These are phyloP conservation scores for Phytophthora megakarya DNA, from an alignment of 352 stramenopile genomes.

Conservation along the genomic window DNA sequence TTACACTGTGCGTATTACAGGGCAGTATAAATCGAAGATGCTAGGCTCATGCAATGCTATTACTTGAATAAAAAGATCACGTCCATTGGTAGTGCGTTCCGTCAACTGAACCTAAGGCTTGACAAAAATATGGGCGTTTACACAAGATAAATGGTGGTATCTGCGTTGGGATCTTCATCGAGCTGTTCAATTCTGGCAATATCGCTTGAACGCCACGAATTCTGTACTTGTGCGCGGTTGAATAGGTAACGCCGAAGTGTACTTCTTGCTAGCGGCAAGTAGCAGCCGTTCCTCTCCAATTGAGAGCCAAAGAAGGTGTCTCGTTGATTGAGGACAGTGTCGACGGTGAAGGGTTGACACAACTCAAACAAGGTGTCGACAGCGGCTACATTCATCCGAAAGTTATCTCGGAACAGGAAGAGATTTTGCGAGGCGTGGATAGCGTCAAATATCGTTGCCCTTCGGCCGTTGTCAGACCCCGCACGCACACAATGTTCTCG, in stretches of 20 bases:
- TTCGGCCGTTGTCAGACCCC: no score
- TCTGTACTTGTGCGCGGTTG: conserved; percentile 8
- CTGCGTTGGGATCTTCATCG: neutral
- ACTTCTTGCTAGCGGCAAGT: conserved; percentile 5
- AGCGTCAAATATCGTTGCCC: no score
- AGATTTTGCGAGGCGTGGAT: no score
- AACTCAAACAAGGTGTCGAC: no score
- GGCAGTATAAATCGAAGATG: conserved; percentile 3
- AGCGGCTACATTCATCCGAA: no score
- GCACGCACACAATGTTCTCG: no score
- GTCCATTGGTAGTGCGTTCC: conserved; percentile 6
- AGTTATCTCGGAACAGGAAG: no score
- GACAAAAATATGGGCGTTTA: neutral
- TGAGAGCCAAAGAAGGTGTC: neutral
- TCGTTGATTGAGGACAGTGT: neutral
- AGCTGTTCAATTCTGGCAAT: neutral
- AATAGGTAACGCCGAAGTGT: conserved; percentile 6
- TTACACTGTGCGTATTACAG: no score
- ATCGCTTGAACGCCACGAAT: neutral
- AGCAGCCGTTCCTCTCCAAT: conserved; percentile 9
- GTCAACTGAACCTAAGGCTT: conserved; percentile 7
- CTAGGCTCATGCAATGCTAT: neutral
- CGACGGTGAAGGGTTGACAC: no score
- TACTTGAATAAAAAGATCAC: neutral
- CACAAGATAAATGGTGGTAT: no score